Evolutionary conservation across 169 alveolate genomes (phyloP), one percentile per base, ranked within the genome.

Genomic region (Plasmodium malariae): DNA sequence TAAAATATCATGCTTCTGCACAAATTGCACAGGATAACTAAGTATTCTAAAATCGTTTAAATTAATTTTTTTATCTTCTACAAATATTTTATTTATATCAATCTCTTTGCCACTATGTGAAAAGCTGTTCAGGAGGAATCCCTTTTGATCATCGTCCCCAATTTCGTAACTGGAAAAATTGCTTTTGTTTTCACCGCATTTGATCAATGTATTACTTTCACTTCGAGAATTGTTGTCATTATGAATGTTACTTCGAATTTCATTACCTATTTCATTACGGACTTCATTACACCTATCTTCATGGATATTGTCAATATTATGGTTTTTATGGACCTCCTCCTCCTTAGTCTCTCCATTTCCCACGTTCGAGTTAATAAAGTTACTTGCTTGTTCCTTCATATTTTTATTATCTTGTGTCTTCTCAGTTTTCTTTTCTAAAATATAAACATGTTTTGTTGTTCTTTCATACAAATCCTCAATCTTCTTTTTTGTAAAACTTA

Each of bases 11-110:
- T 80, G 32, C 43, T 80, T 80, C 21, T 80, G 90, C 5, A 80
- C 65, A 80, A 80, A 80, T 34, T 80, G 67, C 24, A 80, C 80
- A 17, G 90, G 90, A 54, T 80, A 80, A 9, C 90, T 80, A 32
- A 65, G 63, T 48, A 80, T 80, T 6, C 24, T 37, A 80, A 30
- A 80, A 67, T 80, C 90, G 28, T 80, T 80, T 67, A 80, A 32
- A 49, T 80, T 80, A 30, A 80, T 63, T 37, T 80, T 68, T n/a
- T 65, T 80, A 37, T 54, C 62, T 34, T 80, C 60, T 14, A n/a
- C 34, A 21, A 74, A 37, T 49, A 80, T 54, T 34, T 67, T 65
- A 43, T 40, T 80, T 32, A 49, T 65, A 21, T 80, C 55, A 14
- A 30, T 26, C 28, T 69, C 70, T 63, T 54, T 49, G 9, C 43